Base-by-base conservation (phyloP, 495 filamentous ascomycete genomes). In the Bombardia bombarda region DNA sequence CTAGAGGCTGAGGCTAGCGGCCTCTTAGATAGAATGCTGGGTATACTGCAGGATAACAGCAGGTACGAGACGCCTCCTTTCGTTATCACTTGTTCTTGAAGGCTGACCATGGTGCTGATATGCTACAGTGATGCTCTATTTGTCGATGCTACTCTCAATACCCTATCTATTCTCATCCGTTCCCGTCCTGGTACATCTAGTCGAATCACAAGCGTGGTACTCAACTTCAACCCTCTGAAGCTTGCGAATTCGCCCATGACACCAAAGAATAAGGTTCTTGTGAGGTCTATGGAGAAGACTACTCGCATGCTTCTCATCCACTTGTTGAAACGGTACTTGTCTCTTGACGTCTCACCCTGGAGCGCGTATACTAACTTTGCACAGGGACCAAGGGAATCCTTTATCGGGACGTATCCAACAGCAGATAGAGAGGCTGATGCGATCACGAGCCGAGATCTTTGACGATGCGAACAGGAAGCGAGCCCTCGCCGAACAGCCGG, bases 281-380 rank as follows among this genome's bases (percentile, higher is more conserved):
- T 95, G 38, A 87, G 84, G 63, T 95, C 89, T 1, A 92, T 97
- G 80, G 92, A 92, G 60, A 84, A 92, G 48, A 99, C 92, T 13
- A 84, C 86, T 1, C 77, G 87, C 42, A 77, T 84, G 43, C 62
- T 99, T 30, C 71, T 97, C 13, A 73, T 84, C 28, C 87, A 95
- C 58, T 66, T 95, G 25, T 65, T 80, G 43, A 86, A 84, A 65
- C 77, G 79, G 86, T 90, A 73, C 41, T 64, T 32, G 38, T 38
- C 22, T 12, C 10, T 25, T 21, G 14, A 3, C 6, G 10, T 10
- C 14, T 10, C 8, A 13, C 18, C 21, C 13, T 31, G 7, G 16
- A 22, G 34, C 13, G 1, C 28, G 20, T 26, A 16, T 22, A 30
- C 60, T 68, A 46, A 68, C 37, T 10, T 6, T 22, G 4, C 2